These are phyloP conservation scores for Picea engelmannii DNA, from an alignment of 83 land plant species.

Conservation along the genomic window DNA sequence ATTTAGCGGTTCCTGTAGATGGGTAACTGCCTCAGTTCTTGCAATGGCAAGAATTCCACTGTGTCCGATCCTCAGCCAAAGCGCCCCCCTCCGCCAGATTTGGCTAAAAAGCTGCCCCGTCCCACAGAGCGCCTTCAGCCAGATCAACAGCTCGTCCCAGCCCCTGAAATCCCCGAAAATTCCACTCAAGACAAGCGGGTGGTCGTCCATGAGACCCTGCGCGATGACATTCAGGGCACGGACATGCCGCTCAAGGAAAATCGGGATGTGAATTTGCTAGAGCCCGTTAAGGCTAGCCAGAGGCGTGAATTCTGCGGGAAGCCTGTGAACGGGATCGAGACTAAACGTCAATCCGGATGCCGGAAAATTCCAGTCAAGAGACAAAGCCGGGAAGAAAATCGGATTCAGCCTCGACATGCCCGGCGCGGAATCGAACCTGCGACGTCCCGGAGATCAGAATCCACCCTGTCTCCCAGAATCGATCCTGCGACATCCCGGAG, in stretches of 20 bases:
- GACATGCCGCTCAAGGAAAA: constrained; percentile 5
- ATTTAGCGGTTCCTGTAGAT: too few species aligned
- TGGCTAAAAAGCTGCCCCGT: too few species aligned
- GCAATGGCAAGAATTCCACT: too few species aligned
- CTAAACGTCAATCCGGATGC: too few species aligned
- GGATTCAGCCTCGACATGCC: not conserved
- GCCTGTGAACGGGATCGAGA: not conserved
- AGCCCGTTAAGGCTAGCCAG: not conserved
- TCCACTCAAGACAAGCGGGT: not conserved
- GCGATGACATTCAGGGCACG: not conserved
- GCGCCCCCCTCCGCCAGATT: too few species aligned
- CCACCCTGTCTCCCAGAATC: too few species aligned
- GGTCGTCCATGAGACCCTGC: constrained; percentile 9
- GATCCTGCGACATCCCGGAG: too few species aligned
- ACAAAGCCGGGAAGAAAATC: not conserved
- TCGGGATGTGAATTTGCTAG: not conserved
- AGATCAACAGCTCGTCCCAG: not conserved
- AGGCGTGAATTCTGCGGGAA: not conserved
- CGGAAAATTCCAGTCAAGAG: not conserved
- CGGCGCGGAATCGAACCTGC: not conserved
- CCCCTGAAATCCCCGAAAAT: not conserved
- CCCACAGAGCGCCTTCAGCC: not conserved
- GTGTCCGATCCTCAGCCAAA: too few species aligned
- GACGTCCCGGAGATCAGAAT: not conserved
- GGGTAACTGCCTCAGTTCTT: too few species aligned